phyloP scores from a whole-genome alignment of 2,329 filamentous ascomycete genomes.

The Cadophora malorum region DNA sequence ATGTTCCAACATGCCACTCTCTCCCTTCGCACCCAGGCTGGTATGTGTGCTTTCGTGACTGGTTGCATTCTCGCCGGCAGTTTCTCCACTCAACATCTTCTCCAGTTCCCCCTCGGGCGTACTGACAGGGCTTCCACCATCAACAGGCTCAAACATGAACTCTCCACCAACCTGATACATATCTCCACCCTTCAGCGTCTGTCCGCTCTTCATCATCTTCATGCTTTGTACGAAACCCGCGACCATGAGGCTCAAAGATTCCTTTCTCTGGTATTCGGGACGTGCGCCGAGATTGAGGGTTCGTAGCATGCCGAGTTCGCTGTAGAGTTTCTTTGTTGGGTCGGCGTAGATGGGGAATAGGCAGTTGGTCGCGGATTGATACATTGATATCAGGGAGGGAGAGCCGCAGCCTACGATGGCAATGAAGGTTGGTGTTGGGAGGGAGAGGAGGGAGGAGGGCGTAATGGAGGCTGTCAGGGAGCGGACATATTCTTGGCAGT shows the following conservation, averaged over 20 bases:
- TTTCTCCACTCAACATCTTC: conserved; percentile 3
- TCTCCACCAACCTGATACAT: conserved; percentile 57
- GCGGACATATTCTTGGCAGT: conserved; percentile 47
- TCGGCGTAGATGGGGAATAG: conserved; percentile 64
- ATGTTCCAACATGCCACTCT: conserved; percentile 23
- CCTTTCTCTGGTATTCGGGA: conserved; percentile 57
- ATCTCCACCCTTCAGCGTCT: conserved; percentile 57
- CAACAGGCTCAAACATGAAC: conserved; percentile 46
- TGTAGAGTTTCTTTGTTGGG: conserved; percentile 59
- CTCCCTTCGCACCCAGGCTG: conserved; percentile 24
- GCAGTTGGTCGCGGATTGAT: conserved; percentile 54
- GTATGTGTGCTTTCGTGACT: background rate
- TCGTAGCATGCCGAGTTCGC: conserved; percentile 58
- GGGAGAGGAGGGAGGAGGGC: conserved; percentile 42
- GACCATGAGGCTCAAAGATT: conserved; percentile 48
- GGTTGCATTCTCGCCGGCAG: background rate
- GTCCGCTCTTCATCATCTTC: conserved; percentile 47
- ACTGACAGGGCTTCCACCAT: conserved; percentile 24
- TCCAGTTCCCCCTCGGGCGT: conserved; percentile 14
- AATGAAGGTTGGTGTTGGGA: conserved; percentile 48
- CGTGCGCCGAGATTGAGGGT: conserved; percentile 54
- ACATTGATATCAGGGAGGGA: conserved; percentile 60
- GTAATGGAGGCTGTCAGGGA: conserved; percentile 42
- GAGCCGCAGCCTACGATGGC: conserved; percentile 63
- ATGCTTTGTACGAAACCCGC: conserved; percentile 53